Base-by-base conservation (phyloP, 2,329 filamentous ascomycete genomes). In the Fusarium chaquense region DNA sequence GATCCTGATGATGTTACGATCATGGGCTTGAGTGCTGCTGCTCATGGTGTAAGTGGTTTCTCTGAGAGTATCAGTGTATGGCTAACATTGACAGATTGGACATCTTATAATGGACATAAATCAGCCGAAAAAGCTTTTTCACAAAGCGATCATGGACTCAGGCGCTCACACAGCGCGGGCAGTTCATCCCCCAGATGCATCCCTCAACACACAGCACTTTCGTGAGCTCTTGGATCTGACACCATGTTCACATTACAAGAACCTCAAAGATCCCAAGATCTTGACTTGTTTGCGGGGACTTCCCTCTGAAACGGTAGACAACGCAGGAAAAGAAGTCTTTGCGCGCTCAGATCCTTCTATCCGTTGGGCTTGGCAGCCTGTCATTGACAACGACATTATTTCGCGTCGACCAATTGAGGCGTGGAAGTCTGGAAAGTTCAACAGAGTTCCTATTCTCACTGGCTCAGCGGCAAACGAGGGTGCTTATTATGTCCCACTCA, bases 1-100 rank as follows among this genome's bases (percentile, higher is more conserved):
- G 79, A 87, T 70, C 79, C 81, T 4, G 67, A 79, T 20, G 78
- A 83, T 66, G 80, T 86, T 22, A 86, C 84, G 0, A 73, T 86
- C 57, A 83, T 82, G 80, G 85, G 84, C 0, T 67, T 77, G 9
- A 81, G 72, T n/a, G 75, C 76, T 60, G 76, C 78, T 24, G 82
- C 82, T 30, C 73, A 76, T 8, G 72, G 61, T 52, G 71, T 75
- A 70, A 69, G 73, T 67, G 18, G 11, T 26, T 16, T 1, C 9
- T 18, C 6, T 1, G 6, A 1, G 3, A 30, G 28, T 30, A 30
- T 8, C 1, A 0, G 36, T 2, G 15, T 9, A 1, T n/a, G 11
- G 6, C 59, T 73, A 8, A 73, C 41, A 5, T 3, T 1, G 0
- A 5, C 13, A 72, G 72, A 78, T 78, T 41, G 77, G 76, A 1